Evolutionary conservation across 2,329 filamentous ascomycete species (phyloP).

Genomic region (Pleoardoris graminearum): DNA sequence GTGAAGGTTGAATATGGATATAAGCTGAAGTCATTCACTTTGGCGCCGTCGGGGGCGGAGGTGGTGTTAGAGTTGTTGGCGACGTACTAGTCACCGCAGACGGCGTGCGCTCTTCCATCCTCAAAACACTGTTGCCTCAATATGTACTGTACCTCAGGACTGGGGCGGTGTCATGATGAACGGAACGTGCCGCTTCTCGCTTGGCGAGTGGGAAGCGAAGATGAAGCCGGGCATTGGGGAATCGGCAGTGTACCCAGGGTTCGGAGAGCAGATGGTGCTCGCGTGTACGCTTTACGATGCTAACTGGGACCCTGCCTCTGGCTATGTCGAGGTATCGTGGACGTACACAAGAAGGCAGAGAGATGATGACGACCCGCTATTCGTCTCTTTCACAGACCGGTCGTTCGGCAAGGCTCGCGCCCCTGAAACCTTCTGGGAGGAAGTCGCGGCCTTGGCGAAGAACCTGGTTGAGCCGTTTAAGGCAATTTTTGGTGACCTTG

Average conservation of each 20-base stretch:
- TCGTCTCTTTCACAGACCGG: background rate
- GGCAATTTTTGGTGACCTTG: background rate
- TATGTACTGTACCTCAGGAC: background rate
- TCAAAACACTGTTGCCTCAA: background rate
- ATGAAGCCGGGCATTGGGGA: background rate
- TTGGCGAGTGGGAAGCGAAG: background rate
- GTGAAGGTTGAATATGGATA: background rate
- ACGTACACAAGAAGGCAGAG: background rate
- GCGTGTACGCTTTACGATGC: conserved; percentile 2
- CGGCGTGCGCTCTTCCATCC: background rate
- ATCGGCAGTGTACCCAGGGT: background rate
- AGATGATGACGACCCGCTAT: background rate
- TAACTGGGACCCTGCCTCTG: background rate
- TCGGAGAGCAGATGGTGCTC: background rate
- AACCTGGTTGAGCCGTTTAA: background rate
- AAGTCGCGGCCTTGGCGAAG: background rate
- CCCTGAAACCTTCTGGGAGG: background rate
- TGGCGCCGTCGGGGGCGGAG: background rate
- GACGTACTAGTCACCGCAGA: background rate
- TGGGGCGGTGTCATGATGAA: conserved; percentile 2
- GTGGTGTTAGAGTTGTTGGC: background rate
- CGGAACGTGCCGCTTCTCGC: background rate
- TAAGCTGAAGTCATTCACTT: background rate
- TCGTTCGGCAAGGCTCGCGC: background rate
- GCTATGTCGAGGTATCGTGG: conserved; percentile 1